A percentile compares a stretch with the other conserved stretches of the same genome.
phyloP scores from a whole-genome alignment of 768 basidiomycete genomes.

The Macrolepiota fuliginosa region DNA sequence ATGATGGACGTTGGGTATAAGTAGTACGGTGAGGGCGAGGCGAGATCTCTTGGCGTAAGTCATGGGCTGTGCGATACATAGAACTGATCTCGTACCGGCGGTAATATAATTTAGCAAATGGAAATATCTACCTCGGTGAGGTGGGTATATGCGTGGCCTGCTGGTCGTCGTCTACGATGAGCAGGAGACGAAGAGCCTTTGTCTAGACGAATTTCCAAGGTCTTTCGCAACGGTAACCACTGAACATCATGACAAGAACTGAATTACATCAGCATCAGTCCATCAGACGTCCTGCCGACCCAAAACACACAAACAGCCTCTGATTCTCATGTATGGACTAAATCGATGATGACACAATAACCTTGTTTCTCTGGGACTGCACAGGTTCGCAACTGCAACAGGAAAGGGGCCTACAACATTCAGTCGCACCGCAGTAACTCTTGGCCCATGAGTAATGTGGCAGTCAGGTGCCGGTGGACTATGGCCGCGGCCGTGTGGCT shows the following conservation, averaged over 20 bases:
- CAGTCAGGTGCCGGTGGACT: too few species aligned
- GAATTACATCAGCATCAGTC: constrained; percentile 3
- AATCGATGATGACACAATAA: background rate
- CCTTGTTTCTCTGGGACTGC: background rate
- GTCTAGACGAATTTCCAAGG: background rate
- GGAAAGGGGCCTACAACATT: too few species aligned
- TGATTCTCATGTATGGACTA: background rate
- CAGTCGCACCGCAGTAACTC: too few species aligned
- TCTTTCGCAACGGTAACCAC: constrained; percentile 9
- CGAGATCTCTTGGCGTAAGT: constrained; percentile 15
- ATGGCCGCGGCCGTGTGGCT: too few species aligned
- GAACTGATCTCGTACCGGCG: constrained; percentile 10
- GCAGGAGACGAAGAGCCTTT: background rate
- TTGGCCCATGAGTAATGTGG: too few species aligned
- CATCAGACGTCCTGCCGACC: background rate
- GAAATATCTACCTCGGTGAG: background rate
- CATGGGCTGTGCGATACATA: constrained; percentile 15
- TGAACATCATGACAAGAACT: background rate
- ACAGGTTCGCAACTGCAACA: too few species aligned
- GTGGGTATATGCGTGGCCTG: background rate
- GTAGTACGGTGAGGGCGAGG: constrained; percentile 1
- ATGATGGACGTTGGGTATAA: constrained; percentile 8
- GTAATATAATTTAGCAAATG: background rate
- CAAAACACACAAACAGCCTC: background rate
- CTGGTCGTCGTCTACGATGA: constrained; percentile 6